These are phyloP conservation scores for Lizonia empirigonia DNA, from an alignment of 2,329 filamentous ascomycete species.

Conservation along the genomic window DNA sequence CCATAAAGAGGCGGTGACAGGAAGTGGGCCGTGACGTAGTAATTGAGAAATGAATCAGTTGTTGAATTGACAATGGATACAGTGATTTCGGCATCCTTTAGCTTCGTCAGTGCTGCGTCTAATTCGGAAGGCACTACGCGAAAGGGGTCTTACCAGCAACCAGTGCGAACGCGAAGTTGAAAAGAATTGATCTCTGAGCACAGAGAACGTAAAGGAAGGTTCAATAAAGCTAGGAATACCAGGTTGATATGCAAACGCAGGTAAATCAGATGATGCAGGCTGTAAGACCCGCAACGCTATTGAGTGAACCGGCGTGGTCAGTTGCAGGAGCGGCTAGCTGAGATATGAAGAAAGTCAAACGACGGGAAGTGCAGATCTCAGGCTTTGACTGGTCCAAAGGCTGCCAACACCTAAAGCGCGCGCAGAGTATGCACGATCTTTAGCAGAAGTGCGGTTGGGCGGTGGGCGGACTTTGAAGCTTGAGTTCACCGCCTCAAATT, in stretches of 20 bases:
- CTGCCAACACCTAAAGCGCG: conserved; percentile 23
- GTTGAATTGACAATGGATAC: conserved; percentile 27
- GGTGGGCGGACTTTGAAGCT: conserved; percentile 29
- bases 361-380: conserved; percentile 26
- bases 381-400: conserved; percentile 30
- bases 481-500: conserved; percentile 39
- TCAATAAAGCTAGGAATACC: conserved; percentile 10
- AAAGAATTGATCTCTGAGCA: conserved; percentile 11
- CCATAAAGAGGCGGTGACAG: conserved; percentile 27
- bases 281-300: conserved; percentile 30
- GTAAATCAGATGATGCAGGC: conserved; percentile 29
- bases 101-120: conserved; percentile 28
- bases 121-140: conserved; percentile 28
- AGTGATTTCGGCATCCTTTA: conserved; percentile 35
- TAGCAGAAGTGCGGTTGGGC: conserved; percentile 22
- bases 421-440: conserved; percentile 28
- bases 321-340: conserved; percentile 23
- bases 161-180: conserved; percentile 28
- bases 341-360: conserved; percentile 20
- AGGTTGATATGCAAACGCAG: conserved; percentile 25
- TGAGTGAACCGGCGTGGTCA: conserved; percentile 28
- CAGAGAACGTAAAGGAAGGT: conserved; percentile 5
- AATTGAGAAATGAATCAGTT: conserved; percentile 11
- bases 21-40: conserved; percentile 23
- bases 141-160: conserved; percentile 37